Conservation (phyloP, 108 stramenopile genomes). For the Halocafeteria seosinensis region DNA sequence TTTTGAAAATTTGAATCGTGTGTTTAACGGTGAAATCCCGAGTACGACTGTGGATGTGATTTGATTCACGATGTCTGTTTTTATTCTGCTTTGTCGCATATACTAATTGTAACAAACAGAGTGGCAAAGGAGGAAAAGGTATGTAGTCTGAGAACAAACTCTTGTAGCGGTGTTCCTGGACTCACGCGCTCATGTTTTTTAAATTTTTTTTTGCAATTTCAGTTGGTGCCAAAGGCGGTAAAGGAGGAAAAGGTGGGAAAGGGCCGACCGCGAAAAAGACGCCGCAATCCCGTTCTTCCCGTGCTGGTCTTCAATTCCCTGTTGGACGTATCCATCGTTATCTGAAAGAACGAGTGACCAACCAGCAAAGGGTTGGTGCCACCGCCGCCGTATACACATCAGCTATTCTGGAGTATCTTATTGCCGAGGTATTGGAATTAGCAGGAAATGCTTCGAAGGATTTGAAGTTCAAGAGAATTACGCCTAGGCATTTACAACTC, state of each 20-base stretch:
- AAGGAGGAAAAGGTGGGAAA: slow-evolving; percentile 98
- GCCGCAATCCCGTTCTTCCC: slow-evolving; percentile 83
- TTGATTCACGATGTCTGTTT: no score
- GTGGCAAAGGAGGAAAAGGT: no score
- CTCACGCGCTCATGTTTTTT: no score
- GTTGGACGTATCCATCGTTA: slow-evolving; percentile 98
- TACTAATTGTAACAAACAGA: no score
- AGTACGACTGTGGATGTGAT: no score
- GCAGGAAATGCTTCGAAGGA: slow-evolving; percentile 99
- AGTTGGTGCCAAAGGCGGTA: slow-evolving; percentile 82
- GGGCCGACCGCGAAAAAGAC: slow-evolving; percentile 92
- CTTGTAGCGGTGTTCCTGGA: no score
- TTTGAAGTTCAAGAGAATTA: slow-evolving; percentile 99
- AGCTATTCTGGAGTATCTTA: slow-evolving; percentile 95
- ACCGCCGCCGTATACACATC: slow-evolving; percentile 98
- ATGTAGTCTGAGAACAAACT: no score
- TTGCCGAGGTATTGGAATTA: slow-evolving; percentile 94
- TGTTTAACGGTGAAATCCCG: no score
- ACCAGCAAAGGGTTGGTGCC: slow-evolving; percentile 82
- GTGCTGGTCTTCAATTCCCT: slow-evolving; percentile 93
- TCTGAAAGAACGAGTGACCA: slow-evolving; percentile 77
- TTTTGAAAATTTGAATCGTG: no score
- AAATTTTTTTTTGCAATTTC: no score
- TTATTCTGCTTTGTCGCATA: no score
- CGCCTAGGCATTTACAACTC: slow-evolving; percentile 92